These are phyloP conservation scores for Sporobolomyces phaffii DNA, from an alignment of 768 basidiomycete species.

Conservation along the genomic window DNA sequence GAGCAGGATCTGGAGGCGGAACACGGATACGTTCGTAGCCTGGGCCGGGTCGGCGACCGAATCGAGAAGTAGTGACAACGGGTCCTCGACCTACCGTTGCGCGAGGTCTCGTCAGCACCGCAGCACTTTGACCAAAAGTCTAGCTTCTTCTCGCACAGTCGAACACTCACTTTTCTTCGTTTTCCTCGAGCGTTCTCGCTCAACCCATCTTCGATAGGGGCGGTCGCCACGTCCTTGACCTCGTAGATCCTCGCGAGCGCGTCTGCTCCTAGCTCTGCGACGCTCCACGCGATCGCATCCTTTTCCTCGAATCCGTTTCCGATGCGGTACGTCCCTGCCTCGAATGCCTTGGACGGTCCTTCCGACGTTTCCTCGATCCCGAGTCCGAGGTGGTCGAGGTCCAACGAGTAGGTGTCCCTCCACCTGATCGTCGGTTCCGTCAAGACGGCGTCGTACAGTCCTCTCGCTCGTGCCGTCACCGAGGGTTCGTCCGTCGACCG, in stretches of 20 bases:
- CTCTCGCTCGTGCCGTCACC: slow-evolving; percentile 2
- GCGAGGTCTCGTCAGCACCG: too few species aligned
- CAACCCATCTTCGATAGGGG: neutral
- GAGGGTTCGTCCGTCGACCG: neutral
- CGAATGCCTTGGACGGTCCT: slow-evolving; percentile 51
- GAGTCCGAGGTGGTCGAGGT: slow-evolving; percentile 25
- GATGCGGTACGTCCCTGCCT: slow-evolving; percentile 61
- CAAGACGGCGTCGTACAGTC: slow-evolving; percentile 31
- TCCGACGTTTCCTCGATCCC: neutral
- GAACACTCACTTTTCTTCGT: slow-evolving; percentile 30
- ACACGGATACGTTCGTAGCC: slow-evolving; percentile 38
- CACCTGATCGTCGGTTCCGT: slow-evolving; percentile 37
- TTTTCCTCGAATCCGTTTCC: slow-evolving; percentile 64
- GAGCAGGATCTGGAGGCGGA: slow-evolving; percentile 67
- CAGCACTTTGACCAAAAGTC: neutral
- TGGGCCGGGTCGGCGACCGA: slow-evolving; percentile 1
- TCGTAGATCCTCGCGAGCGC: slow-evolving; percentile 26
- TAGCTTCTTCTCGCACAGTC: neutral
- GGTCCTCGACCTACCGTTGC: slow-evolving; percentile 26
- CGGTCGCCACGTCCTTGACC: neutral
- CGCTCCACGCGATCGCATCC: slow-evolving; percentile 72
- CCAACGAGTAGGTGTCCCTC: slow-evolving; percentile 25
- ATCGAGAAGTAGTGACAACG: slow-evolving; percentile 22
- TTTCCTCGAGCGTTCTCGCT: slow-evolving; percentile 18
- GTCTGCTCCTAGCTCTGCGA: slow-evolving; percentile 73